Conservation (phyloP, 148 eudicot species). For the Agrostemma githago region DNA sequence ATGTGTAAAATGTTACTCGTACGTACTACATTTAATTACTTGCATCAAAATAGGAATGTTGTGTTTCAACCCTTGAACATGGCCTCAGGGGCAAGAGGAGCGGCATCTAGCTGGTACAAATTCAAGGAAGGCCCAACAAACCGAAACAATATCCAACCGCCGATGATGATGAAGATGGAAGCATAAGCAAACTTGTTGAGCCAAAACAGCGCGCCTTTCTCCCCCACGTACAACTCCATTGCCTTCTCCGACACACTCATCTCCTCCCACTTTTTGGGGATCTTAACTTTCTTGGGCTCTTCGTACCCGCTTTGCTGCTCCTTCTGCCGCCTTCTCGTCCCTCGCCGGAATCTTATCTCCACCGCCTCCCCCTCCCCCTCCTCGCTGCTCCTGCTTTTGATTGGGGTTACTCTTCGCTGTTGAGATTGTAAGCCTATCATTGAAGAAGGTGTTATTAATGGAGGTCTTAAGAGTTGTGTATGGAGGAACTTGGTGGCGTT, state of each 20-base stretch:
- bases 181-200: constrained; percentile 89
- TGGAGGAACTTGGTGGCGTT: constrained; percentile 24
- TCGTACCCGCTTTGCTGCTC: constrained; percentile 15
- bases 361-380: constrained; percentile 18
- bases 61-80: constrained; percentile 33
- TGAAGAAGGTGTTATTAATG: constrained; percentile 10
- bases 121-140: constrained; percentile 81
- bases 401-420: constrained; percentile 1
- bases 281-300: constrained; percentile 2
- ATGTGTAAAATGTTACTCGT: too few relatives aligned
- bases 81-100: constrained; percentile 51
- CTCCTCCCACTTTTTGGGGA: constrained; percentile 63
- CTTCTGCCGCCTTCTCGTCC: constrained; percentile 30
- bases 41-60: too few relatives aligned
- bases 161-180: constrained; percentile 62
- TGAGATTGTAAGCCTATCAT: constrained; percentile 4
- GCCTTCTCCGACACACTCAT: constrained; percentile 68
- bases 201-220: constrained; percentile 71
- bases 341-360: constrained; percentile 53
- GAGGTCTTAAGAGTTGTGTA: constrained; percentile 19
- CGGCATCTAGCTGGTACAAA: constrained; percentile 73
- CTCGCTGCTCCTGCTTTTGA: constrained; percentile 1
- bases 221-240: constrained; percentile 65
- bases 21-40: too few relatives aligned
- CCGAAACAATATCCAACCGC: constrained; percentile 78